Evolutionary conservation across 2,329 filamentous ascomycete species (phyloP).

Genomic region (Emmonsia crescens): DNA sequence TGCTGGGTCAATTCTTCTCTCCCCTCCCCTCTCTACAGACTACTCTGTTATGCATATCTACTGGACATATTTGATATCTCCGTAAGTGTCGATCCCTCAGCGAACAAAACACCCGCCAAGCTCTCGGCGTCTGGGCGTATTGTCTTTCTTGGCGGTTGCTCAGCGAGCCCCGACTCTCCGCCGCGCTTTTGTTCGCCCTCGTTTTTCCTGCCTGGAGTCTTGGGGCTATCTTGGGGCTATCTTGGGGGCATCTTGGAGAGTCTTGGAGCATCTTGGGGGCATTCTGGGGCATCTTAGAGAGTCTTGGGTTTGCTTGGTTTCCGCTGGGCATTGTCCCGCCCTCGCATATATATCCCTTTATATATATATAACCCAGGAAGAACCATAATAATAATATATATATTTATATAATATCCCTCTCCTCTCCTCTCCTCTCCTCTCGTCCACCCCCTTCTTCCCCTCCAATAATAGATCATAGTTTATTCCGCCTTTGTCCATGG

Average conservation of each 20-base stretch:
- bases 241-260: conserved; percentile 13
- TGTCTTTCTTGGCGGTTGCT: conserved; percentile 18
- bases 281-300: neutral
- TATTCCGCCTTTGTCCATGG: neutral
- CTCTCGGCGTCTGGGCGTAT: conserved; percentile 24
- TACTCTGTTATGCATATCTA: no score
- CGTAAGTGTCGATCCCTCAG: neutral
- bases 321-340: conserved; percentile 13
- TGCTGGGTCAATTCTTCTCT: no score
- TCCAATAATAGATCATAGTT: neutral
- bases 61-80: no score
- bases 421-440: neutral
- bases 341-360: neutral
- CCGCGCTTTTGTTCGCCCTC: conserved; percentile 1
- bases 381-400: neutral
- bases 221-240: conserved; percentile 10
- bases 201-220: conserved; percentile 12
- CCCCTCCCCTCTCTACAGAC: no score
- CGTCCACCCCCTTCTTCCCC: neutral
- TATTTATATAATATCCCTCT: neutral
- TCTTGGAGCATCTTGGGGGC: conserved; percentile 10
- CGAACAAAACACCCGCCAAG: conserved; percentile 16
- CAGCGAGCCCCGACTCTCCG: conserved; percentile 18
- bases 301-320: conserved; percentile 7
- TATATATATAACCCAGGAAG: no score